Percentiles rank a stretch among this genome's conserved stretches.
These are phyloP conservation scores for Alternaria sp. DNA, from an alignment of 2,329 filamentous ascomycete genomes.

Conservation along the genomic window DNA sequence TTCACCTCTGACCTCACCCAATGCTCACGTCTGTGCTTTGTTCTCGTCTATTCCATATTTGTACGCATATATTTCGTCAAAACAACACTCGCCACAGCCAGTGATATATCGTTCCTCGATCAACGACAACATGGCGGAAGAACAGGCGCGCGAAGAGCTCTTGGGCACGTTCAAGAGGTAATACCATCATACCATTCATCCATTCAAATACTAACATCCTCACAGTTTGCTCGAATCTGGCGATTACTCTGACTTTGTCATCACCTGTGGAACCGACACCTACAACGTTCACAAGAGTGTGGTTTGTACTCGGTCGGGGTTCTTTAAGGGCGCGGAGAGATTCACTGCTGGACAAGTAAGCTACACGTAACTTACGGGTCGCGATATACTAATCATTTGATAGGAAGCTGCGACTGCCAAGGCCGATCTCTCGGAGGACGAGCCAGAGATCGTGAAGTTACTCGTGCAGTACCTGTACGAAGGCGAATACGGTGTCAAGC, in stretches of 20 bases:
- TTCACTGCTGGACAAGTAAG: not conserved
- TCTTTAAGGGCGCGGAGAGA: not conserved
- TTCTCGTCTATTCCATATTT: too few species aligned
- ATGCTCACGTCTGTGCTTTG: too few species aligned
- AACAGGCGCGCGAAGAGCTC: too few species aligned
- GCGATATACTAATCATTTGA: not conserved
- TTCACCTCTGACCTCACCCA: too few species aligned
- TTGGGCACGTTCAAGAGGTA: not conserved
- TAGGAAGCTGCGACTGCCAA: not conserved
- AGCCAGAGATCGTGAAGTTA: slow-evolving; percentile 16
- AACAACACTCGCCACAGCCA: too few species aligned
- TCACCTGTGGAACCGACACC: not conserved
- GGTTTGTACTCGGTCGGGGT: not conserved
- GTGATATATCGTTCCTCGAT: too few species aligned
- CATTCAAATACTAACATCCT: too few species aligned
- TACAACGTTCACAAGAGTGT: not conserved
- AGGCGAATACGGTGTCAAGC: slow-evolving; percentile 16
- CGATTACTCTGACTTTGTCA: not conserved
- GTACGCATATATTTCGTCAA: too few species aligned
- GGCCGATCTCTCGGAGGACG: slow-evolving; percentile 24
- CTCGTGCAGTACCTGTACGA: slow-evolving; percentile 32
- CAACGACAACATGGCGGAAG: too few species aligned
- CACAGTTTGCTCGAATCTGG: not conserved
- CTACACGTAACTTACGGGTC: fast-evolving
- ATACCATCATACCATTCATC: not conserved